These are phyloP conservation scores for Epithele typhae DNA, from an alignment of 768 basidiomycete species.

Conservation along the genomic window DNA sequence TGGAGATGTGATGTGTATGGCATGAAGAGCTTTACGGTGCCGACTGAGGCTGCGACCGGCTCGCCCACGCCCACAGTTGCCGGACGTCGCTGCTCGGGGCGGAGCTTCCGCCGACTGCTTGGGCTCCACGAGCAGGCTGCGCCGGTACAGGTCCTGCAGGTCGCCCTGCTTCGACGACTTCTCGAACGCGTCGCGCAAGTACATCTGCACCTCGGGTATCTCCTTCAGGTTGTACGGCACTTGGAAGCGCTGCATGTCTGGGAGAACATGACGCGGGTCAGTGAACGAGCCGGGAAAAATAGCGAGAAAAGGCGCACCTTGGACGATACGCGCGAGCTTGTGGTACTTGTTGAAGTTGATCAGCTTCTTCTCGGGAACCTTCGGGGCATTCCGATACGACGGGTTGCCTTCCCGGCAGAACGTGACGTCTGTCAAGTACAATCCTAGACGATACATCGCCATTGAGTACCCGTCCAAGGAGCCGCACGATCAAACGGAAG, in stretches of 20 bases:
- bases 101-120: slow-evolving; percentile 69
- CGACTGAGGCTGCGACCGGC: slow-evolving; percentile 44
- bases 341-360: slow-evolving; percentile 98
- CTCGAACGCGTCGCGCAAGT: slow-evolving; percentile 69
- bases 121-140: slow-evolving; percentile 73
- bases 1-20: neutral
- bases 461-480: slow-evolving; percentile 10
- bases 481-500: neutral
- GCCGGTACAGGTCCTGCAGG: slow-evolving; percentile 78
- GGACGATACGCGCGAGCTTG: slow-evolving; percentile 81
- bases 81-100: slow-evolving; percentile 62
- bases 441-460: slow-evolving; percentile 38
- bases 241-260: slow-evolving; percentile 93
- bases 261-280: neutral
- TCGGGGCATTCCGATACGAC: slow-evolving; percentile 74
- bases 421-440: slow-evolving; percentile 89
- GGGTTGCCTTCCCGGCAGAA: slow-evolving; percentile 96
- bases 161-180: slow-evolving; percentile 75
- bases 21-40: slow-evolving; percentile 34
- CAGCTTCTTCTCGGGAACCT: slow-evolving; percentile 69
- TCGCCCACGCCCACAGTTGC: slow-evolving; percentile 77
- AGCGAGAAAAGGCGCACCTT: slow-evolving; percentile 44
- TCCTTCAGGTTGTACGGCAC: slow-evolving; percentile 81
- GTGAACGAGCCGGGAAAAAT: neutral
- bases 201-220: slow-evolving; percentile 85